These are phyloP conservation scores for Lactarius indigo DNA, from an alignment of 768 basidiomycete genomes.

Conservation along the genomic window DNA sequence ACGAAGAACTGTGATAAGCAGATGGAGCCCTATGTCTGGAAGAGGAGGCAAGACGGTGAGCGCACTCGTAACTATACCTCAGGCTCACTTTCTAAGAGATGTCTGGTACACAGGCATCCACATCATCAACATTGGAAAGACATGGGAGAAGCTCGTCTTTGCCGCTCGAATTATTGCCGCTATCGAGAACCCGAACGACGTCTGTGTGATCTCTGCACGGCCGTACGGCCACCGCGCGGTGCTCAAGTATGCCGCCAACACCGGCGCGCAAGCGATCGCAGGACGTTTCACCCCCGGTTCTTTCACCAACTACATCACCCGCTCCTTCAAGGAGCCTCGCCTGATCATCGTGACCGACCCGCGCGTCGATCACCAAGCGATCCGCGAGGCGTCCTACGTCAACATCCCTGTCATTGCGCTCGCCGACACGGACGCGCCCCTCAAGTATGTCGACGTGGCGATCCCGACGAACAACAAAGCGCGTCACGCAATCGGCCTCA, in stretches of 20 bases:
- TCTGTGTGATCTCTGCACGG: slow-evolving; percentile 97
- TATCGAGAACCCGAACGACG: slow-evolving; percentile 96
- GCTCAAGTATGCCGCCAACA: slow-evolving; percentile 97
- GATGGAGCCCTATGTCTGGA: slow-evolving; percentile 98
- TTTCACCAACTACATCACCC: slow-evolving; percentile 99
- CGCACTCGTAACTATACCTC: slow-evolving; percentile 10
- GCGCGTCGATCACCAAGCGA: slow-evolving; percentile 99
- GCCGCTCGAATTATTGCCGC: slow-evolving; percentile 97
- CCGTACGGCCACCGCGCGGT: slow-evolving; percentile 99
- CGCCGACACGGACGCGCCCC: slow-evolving; percentile 96
- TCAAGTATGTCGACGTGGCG: slow-evolving; percentile 96
- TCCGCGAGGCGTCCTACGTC: slow-evolving; percentile 99
- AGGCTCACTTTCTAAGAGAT: slow-evolving; percentile 15
- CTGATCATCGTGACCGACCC: slow-evolving; percentile 98
- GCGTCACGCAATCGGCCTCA: slow-evolving; percentile 92
- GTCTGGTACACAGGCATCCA: slow-evolving; percentile 73
- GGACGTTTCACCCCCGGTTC: slow-evolving; percentile 99
- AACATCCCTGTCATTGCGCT: slow-evolving; percentile 99
- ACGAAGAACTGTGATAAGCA: slow-evolving; percentile 99
- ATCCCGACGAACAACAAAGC: slow-evolving; percentile 99
- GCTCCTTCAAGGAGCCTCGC: slow-evolving; percentile 99
- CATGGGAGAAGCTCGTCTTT: slow-evolving; percentile 98
- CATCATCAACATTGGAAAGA: slow-evolving; percentile 98
- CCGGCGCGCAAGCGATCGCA: slow-evolving; percentile 97
- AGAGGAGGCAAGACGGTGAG: slow-evolving; percentile 91